Conservation (phyloP, 257 asterid genomes). For the Solanum bulbocastanum region DNA sequence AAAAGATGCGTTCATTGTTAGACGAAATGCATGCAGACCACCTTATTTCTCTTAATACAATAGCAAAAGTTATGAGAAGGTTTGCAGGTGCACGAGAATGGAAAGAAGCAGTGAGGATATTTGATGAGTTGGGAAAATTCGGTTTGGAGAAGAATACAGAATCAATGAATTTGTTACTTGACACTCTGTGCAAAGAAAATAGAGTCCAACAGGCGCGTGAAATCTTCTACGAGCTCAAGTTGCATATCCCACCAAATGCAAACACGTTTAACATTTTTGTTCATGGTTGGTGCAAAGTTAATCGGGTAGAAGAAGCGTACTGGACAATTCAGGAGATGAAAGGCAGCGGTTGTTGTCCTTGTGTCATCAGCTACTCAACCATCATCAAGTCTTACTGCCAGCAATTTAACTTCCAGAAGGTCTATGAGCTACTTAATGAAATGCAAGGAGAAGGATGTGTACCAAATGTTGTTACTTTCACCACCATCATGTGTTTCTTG, state of each 20-base stretch:
- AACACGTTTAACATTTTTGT: constrained; percentile 66
- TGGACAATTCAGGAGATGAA: constrained; percentile 96
- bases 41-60: constrained; percentile 41
- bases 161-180: constrained; percentile 68
- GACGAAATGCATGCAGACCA: constrained; percentile 37
- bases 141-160: constrained; percentile 63
- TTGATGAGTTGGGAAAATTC: constrained; percentile 49
- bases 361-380: constrained; percentile 68
- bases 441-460: constrained; percentile 55
- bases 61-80: constrained; percentile 73
- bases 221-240: constrained; percentile 51
- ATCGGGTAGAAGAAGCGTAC: constrained; percentile 77
- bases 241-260: constrained; percentile 53
- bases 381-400: constrained; percentile 61
- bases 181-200: constrained; percentile 70
- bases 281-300: constrained; percentile 86
- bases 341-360: constrained; percentile 67
- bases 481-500: constrained; percentile 63
- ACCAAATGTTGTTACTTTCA: constrained; percentile 67
- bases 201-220: constrained; percentile 62
- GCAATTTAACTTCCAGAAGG: constrained; percentile 37
- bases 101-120: constrained; percentile 54
- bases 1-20: constrained; percentile 40
- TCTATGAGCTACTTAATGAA: constrained; percentile 63
- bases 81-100: constrained; percentile 71